Evolutionary conservation across 225 moss, liverwort and hornwort genomes (phyloP), one percentile per base, ranked within the genome.

Genomic region (Ulota crispa): DNA sequence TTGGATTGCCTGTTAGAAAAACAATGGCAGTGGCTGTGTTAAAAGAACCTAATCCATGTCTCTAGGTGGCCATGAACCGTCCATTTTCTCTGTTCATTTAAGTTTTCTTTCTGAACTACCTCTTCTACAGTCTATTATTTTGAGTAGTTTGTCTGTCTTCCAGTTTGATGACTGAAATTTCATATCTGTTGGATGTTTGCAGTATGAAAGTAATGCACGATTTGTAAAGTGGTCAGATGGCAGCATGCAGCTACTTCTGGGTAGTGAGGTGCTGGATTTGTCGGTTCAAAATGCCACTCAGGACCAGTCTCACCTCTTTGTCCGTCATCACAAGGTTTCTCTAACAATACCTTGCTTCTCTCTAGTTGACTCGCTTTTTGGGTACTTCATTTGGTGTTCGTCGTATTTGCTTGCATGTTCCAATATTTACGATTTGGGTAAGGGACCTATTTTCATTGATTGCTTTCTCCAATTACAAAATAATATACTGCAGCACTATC

Each of bases 161-260:
- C 52, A 21, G 31, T 64, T 80, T 65, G 63, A 47, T 72, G n/a
- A 39, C 69, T 36, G 53, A 82, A 45, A 75, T 37, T 76, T 59
- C 7, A 65, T 34, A 61, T 68, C 13, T 74, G 68, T 78, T 78
- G 78, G 36, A 15, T 76, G 52, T 89, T 88, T 87, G 84, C 93
- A 95, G 97, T 91, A 85, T 72, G 99, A 99, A 82, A 99, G 99
- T 88, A 99, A 99, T 87, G 99, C 99, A 15, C 92, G 99, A 72
- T 99, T 99, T 81, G 99, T 99, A 81, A 99, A 92, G 83, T 99
- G 99, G 99, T 94, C 96, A 34, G 99, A 99, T 82, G 94, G 92
- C 65, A 99, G 93, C 84, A 92, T 95, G 94, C 99, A 99, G 85
- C 84, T 99, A 82, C 91, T 94, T 79, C 88, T 99, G 74, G 99